Base-by-base conservation (phyloP, 176 grass and related monocot genomes). In the Microstegium vimineum region DNA sequence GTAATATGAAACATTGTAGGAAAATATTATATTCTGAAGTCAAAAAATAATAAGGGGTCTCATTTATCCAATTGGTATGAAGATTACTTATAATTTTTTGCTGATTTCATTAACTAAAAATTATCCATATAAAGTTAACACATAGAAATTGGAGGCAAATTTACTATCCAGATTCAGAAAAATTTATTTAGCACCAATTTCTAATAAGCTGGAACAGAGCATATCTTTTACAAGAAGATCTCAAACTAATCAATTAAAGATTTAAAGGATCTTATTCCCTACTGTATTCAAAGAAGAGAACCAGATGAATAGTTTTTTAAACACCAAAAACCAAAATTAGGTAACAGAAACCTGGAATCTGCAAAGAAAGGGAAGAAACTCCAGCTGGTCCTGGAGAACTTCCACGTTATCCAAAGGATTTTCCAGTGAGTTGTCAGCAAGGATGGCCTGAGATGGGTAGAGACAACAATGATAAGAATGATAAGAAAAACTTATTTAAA, bases 321-420 rank as follows among this genome's bases (percentile, higher is more conserved):
- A 86, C 33, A 56, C 62, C 2, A 85, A 54, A 74, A 70, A 77
- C 40, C 14, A 89, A 63, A 79, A 84, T 23, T 37, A 52, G 30
- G 4, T 84, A 67, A 78, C 64, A 65, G 27, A 52, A 90, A 98
- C 97, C 97, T 99, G 90, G 73, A 99, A 99, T 94, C 97, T 92
- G 77, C 93, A 96, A 82, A 99, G 97, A 71, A 96, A 96, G 81
- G 97, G 97, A 86, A 99, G 92, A 87, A 91, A 94, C 73, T 99
- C 97, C 54, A 99, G 71, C 74, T 99, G 97, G 79, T 99, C 97
- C 84, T 99, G 97, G 79, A 99, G 97, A 84, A 90, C 77, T 82
- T 99, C 97, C 34, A 93, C 91, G 73, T 85, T 96, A 82, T 99
- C 97, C 89, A 99, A 85, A 43, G 91, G 89, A 88, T 95, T 93